phyloP scores from a whole-genome alignment of 2,329 filamentous ascomycete genomes.

The Xylariales sp. region DNA sequence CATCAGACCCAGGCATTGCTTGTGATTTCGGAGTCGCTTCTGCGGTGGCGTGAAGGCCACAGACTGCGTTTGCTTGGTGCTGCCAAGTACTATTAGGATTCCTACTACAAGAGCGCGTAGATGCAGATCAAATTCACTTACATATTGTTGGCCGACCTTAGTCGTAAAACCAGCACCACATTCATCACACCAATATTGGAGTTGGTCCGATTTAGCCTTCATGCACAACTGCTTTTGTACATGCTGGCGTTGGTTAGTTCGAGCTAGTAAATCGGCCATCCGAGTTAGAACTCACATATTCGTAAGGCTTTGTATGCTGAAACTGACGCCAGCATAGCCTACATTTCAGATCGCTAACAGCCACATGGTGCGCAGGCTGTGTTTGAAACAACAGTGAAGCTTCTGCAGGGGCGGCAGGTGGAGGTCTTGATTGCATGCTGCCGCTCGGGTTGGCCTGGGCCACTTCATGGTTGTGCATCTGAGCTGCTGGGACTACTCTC shows the following conservation, averaged over 20 bases:
- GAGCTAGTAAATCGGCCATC: neutral
- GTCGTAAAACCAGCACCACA: conserved; percentile 61
- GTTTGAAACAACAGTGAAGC: conserved; percentile 11
- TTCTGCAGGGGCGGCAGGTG: conserved; percentile 1
- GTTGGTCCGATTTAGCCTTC: conserved; percentile 41
- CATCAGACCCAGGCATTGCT: conserved; percentile 22
- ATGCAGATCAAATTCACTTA: conserved; percentile 41
- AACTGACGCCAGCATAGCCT: conserved; percentile 49
- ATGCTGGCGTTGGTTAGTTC: conserved; percentile 50
- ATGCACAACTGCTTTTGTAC: conserved; percentile 52
- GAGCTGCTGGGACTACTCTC: conserved; percentile 51
- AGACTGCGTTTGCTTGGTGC: conserved; percentile 59
- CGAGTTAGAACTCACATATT: conserved; percentile 47
- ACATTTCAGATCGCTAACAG: conserved; percentile 43
- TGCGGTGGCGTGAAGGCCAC: conserved; percentile 55
- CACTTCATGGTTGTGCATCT: conserved; percentile 30
- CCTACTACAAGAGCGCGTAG: neutral
- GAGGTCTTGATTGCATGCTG: conserved; percentile 9
- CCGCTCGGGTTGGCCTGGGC: conserved; percentile 3
- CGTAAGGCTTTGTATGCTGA: conserved; percentile 40
- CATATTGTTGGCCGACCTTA: conserved; percentile 56
- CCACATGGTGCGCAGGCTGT: conserved; percentile 42
- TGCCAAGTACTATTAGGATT: conserved; percentile 37
- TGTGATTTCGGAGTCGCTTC: conserved; percentile 40
- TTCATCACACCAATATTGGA: conserved; percentile 56